Base-by-base conservation (phyloP, 2,329 filamentous ascomycete species). In the Clonostachys chloroleuca region DNA sequence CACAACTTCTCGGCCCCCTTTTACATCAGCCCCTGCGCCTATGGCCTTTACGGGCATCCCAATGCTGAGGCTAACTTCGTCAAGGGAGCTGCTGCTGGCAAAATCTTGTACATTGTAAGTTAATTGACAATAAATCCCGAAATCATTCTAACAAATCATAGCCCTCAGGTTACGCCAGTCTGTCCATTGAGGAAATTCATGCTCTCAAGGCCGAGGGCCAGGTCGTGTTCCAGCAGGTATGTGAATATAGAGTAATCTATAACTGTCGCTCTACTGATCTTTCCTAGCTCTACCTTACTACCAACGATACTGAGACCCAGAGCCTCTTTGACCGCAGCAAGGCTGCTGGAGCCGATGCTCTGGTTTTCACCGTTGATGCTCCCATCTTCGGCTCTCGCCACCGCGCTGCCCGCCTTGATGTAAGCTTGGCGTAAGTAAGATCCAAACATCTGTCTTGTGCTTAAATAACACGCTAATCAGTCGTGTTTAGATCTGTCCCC, bases 1-100 rank as follows among this genome's bases (percentile, higher is more conserved):
- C 63, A 76, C 62, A 74, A 77, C 60, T 75, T 78, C 59, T 74
- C 69, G 1, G 68, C 70, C 0, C 77, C 77, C n/a, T 73, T 80
- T 63, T 80, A 74, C 63, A 79, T 80, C 56, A 67, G 67, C 49
- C 75, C 77, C 5, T 72, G 69, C 12, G 73, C 75, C 33, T 64
- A 66, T 6, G 75, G 62, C 16, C 68, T 59, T 30, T 69, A 72
- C 45, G 75, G 58, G 6, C 66, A 79, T 51, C 57, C 63, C 0
- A 65, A 71, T 10, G 76, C 64, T 17, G 77, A 81, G 61, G 53
- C 68, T 9, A 75, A 75, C 54, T 59, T 81, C 30, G 68, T 77
- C 47, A 67, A 72, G 61, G 74, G 66, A 39, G 75, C 77, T 10
- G 72, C 61, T 8, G 58, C 64, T n/a, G 69, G 66, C 8, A 62